Base-by-base conservation (phyloP, 352 stramenopile species). In the Globisporangium uncinulatum region DNA sequence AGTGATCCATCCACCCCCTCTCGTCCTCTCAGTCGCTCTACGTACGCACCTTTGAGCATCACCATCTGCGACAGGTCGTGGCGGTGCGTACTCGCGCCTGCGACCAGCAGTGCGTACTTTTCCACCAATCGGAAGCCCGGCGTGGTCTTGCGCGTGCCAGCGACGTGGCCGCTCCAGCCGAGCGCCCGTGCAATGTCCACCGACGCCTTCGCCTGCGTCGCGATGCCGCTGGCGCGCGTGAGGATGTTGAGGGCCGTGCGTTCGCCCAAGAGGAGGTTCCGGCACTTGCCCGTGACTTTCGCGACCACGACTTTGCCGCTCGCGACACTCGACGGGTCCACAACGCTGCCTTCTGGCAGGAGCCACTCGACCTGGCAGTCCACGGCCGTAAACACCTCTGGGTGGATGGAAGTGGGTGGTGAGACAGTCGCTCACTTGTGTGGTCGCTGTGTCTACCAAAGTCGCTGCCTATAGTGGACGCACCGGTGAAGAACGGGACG, bases 21-120 rank as follows among this genome's bases (percentile, higher is more conserved):
- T n/a, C n/a, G n/a, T n/a, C n/a, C n/a, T n/a, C n/a, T n/a, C n/a
- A n/a, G n/a, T n/a, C n/a, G n/a, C n/a, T 29, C 24, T 29, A 29
- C 24, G 24, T 29, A 29, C 47, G n/a, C 47, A 82, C 72, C 79
- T 72, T 99, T 99, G 49, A 99, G 84, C 97, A 99, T 99, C 43
- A 99, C 95, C 97, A 99, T 99, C 70, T 99, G 96, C 63, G 89
- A 98, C 29, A 99, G 73, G 77, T 99, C 96, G 62, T 99, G 80
- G 58, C 97, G 85, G 78, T 98, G 94, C 55, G 93, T 98, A 42
- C 81, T 84, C 42, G 84, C 89, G 29, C 97, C 97, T 7, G 95
- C 97, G 20, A 99, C 96, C 5, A 99, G 68, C 49, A 99, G 67
- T 52, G 95, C 97, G 74, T 99, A 99, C 74, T 99, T 99, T 71